Conservation (phyloP, 208 protist genomes). For the Plasmodiophora brassicae region DNA sequence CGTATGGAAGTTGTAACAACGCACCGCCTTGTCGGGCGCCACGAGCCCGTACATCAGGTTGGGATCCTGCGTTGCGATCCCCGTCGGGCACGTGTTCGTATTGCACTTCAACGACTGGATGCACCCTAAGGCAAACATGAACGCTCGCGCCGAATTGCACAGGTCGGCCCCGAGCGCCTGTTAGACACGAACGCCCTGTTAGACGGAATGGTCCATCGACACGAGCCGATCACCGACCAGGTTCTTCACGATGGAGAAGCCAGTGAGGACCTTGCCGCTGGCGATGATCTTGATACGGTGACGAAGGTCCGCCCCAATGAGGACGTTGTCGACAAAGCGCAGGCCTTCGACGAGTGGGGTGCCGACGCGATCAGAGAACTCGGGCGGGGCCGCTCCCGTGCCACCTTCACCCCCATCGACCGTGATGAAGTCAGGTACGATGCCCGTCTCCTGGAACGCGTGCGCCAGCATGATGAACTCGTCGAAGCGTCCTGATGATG, state of each 20-base stretch:
- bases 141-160: conserved; percentile 34
- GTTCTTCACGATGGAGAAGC: conserved; percentile 33
- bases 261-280: conserved; percentile 23
- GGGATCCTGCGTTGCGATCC: conserved; percentile 40
- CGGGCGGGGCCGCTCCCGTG: conserved; percentile 46
- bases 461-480: conserved; percentile 20
- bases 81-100: conserved; percentile 45
- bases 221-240: neutral
- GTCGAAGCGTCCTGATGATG: too few species aligned
- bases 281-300: conserved; percentile 22
- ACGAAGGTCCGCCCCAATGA: neutral
- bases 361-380: neutral
- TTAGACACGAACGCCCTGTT: neutral
- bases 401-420: conserved; percentile 47
- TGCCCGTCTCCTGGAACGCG: conserved; percentile 33
- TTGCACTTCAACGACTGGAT: too few species aligned
- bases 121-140: conserved; percentile 49
- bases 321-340: neutral
- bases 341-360: conserved; percentile 35
- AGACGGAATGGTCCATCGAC: neutral
- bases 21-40: conserved; percentile 7
- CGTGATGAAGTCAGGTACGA: conserved; percentile 45
- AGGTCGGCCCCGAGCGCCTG: conserved; percentile 31
- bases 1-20: neutral
- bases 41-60: conserved; percentile 33